Evolutionary conservation across 495 filamentous ascomycete genomes (phyloP).

Genomic region (Talaromyces wortmannii): DNA sequence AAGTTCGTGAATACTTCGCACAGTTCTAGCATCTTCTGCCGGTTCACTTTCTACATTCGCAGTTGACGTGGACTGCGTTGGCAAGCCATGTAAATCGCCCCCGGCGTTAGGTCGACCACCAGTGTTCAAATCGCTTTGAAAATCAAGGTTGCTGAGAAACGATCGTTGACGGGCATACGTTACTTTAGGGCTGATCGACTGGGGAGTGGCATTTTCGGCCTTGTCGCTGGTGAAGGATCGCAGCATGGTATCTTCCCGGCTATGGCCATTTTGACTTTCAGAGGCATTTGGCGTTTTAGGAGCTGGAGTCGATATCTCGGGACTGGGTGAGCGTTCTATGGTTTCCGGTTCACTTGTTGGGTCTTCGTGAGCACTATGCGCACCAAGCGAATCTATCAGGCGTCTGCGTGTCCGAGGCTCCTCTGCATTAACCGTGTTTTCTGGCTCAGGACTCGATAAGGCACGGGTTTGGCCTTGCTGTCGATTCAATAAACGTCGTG

Average conservation of each 20-base stretch:
- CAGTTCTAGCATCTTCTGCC: conserved; percentile 45
- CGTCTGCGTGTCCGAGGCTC: conserved; percentile 19
- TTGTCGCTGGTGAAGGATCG: neutral
- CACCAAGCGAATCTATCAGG: conserved; percentile 28
- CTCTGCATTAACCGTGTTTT: conserved; percentile 1
- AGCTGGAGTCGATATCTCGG: neutral
- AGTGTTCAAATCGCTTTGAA: conserved; percentile 6
- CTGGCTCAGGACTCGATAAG: neutral
- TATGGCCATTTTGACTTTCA: conserved; percentile 6
- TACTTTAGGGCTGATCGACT: conserved; percentile 32
- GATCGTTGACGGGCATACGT: conserved; percentile 61
- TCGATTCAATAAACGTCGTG: too few species aligned
- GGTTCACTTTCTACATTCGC: conserved; percentile 42
- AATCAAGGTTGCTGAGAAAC: conserved; percentile 42
- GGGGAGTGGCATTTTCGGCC: conserved; percentile 10
- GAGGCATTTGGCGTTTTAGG: neutral
- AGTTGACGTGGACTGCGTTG: neutral
- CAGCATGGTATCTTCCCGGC: conserved; percentile 9
- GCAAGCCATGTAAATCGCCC: neutral
- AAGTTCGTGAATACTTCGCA: conserved; percentile 86
- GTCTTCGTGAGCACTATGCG: neutral
- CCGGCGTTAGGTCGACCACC: neutral
- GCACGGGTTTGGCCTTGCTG: too few species aligned
- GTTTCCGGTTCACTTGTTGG: neutral
- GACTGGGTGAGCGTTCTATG: neutral